These are phyloP conservation scores for Candida ortonii DNA, from an alignment of 805 yeast genomes.

Conservation along the genomic window DNA sequence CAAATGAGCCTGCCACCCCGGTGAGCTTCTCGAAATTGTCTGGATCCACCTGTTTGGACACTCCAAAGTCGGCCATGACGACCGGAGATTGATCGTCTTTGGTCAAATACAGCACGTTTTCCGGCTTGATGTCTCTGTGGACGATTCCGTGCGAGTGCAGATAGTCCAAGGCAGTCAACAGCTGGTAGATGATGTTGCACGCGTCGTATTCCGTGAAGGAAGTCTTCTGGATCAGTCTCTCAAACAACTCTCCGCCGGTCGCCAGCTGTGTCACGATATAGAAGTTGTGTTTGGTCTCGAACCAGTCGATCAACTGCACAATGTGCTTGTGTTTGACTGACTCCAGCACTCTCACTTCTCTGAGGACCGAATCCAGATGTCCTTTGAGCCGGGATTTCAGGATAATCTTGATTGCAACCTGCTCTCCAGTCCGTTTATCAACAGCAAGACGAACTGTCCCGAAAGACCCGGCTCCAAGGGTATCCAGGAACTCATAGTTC, in stretches of 20 bases:
- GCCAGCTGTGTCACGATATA: conserved; percentile 93
- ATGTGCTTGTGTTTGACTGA: conserved; percentile 78
- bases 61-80: conserved; percentile 94
- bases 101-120: conserved; percentile 76
- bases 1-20: conserved; percentile 69
- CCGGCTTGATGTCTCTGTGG: conserved; percentile 94
- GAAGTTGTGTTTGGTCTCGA: conserved; percentile 87
- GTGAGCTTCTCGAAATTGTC: conserved; percentile 25
- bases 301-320: conserved; percentile 89
- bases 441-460: conserved; percentile 85
- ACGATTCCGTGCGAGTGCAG: conserved; percentile 77
- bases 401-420: conserved; percentile 88
- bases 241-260: conserved; percentile 94
- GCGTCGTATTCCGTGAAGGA: conserved; percentile 90
- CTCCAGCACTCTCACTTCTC: conserved; percentile 70
- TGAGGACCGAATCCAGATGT: conserved; percentile 59
- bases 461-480: conserved; percentile 92
- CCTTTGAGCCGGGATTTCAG: conserved; percentile 81
- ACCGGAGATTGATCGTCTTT: conserved; percentile 61
- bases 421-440: conserved; percentile 45
- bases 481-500: conserved; percentile 72
- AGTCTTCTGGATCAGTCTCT: conserved; percentile 76
- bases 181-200: conserved; percentile 65
- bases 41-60: conserved; percentile 65
- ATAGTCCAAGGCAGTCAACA: conserved; percentile 74